These are phyloP conservation scores for Phellinidium pouzarii DNA, from an alignment of 1,284 basidiomycete species.

Conservation along the genomic window DNA sequence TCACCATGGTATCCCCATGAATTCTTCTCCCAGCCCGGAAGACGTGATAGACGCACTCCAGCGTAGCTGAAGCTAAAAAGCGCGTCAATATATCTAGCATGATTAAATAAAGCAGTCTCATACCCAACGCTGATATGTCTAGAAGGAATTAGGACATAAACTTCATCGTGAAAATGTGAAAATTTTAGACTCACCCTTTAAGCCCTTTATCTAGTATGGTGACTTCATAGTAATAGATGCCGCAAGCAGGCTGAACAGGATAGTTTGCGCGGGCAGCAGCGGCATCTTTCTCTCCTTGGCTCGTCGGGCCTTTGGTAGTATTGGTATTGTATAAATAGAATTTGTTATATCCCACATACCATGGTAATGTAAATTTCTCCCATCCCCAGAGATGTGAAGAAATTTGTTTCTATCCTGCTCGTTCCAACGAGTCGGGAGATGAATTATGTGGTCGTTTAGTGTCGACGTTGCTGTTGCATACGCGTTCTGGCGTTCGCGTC, in stretches of 20 bases:
- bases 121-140: slow-evolving; percentile 79
- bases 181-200: slow-evolving; percentile 52
- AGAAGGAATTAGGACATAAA: slow-evolving; percentile 3
- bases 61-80: slow-evolving; percentile 37
- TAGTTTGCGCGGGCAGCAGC: slow-evolving; percentile 70
- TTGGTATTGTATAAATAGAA: slow-evolving; percentile 5
- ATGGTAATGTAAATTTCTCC: slow-evolving; percentile 63
- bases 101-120: slow-evolving; percentile 12
- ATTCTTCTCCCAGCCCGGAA: slow-evolving; percentile 84
- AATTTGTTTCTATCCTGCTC: slow-evolving; percentile 53
- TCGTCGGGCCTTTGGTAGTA: slow-evolving; percentile 38
- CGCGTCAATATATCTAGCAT: slow-evolving; percentile 39
- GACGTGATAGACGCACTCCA: slow-evolving; percentile 58
- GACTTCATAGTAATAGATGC: slow-evolving; percentile 89
- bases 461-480: slow-evolving; percentile 13
- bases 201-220: slow-evolving; percentile 73
- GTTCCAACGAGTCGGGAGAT: slow-evolving; percentile 76
- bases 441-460: slow-evolving; percentile 38
- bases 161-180: slow-evolving; percentile 13
- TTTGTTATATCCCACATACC: slow-evolving; percentile 31
- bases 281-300: slow-evolving; percentile 69
- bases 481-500: slow-evolving; percentile 18
- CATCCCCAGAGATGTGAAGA: slow-evolving; percentile 60
- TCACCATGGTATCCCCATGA: slow-evolving; percentile 97
- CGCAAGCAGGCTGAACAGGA: slow-evolving; percentile 75